A percentile compares a stretch with the other conserved stretches of the same genome.
These are phyloP conservation scores for Monosporozyma solicola DNA, from an alignment of 805 yeast species.

Conservation along the genomic window DNA sequence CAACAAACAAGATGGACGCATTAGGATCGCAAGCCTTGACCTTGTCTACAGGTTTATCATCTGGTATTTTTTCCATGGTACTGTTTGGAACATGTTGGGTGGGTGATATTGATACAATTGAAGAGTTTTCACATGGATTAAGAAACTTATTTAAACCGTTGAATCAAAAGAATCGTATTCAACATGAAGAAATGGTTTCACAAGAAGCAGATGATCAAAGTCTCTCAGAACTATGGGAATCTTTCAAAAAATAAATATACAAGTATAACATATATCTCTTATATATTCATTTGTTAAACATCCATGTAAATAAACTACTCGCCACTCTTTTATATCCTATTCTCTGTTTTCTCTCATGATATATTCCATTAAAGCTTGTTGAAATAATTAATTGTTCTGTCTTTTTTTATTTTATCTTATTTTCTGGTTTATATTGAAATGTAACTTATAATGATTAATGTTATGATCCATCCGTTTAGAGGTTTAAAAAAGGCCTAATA, in stretches of 20 bases:
- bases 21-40: slow-evolving; percentile 78
- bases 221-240: neutral
- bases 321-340: too few relatives aligned
- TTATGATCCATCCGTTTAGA: neutral
- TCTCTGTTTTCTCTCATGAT: neutral
- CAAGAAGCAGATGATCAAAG: neutral
- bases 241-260: neutral
- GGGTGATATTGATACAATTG: slow-evolving; percentile 56
- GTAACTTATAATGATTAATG: neutral
- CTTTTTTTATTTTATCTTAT: neutral
- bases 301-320: neutral
- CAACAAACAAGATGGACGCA: neutral
- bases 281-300: neutral
- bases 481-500: too few relatives aligned
- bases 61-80: slow-evolving; percentile 62
- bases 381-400: neutral
- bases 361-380: neutral
- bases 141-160: slow-evolving; percentile 1
- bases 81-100: slow-evolving; percentile 74
- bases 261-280: neutral
- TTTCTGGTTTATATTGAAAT: neutral
- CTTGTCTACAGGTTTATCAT: slow-evolving; percentile 68
- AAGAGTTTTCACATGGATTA: slow-evolving; percentile 40
- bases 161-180: neutral
- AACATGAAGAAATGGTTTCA: neutral